These are phyloP conservation scores for Aspergillus homomorphus DNA, from an alignment of 495 filamentous ascomycete genomes.

Conservation along the genomic window DNA sequence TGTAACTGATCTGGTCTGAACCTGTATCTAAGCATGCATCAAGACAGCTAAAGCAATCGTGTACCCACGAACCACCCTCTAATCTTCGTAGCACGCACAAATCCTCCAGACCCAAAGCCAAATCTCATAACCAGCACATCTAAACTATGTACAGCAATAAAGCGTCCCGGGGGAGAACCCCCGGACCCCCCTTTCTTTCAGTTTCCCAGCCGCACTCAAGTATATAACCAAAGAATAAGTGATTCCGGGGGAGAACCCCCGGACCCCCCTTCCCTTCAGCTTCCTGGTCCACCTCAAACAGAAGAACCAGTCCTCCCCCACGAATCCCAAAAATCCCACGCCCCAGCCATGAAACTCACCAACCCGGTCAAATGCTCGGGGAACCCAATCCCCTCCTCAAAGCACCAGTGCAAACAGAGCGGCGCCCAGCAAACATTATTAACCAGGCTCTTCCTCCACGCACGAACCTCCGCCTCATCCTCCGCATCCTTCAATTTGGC, in stretches of 20 bases:
- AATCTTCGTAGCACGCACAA: neutral
- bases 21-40: neutral
- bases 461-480: slow-evolving; percentile 40
- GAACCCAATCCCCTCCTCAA: slow-evolving; percentile 67
- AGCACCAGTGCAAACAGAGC: slow-evolving; percentile 75
- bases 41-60: slow-evolving; percentile 11
- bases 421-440: slow-evolving; percentile 58
- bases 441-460: slow-evolving; percentile 45
- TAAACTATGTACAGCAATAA: no score
- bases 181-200: no score
- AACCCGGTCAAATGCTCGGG: slow-evolving; percentile 64
- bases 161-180: no score
- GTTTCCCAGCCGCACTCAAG: no score
- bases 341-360: slow-evolving; percentile 58
- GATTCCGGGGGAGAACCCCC: no score
- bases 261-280: no score
- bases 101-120: no score
- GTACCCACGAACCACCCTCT: slow-evolving; percentile 7
- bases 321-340: slow-evolving; percentile 37
- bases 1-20: neutral
- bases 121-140: no score
- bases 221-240: no score
- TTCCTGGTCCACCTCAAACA: neutral
- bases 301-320: slow-evolving; percentile 34
- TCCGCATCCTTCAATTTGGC: slow-evolving; percentile 37